phyloP scores from a whole-genome alignment of 2,329 filamentous ascomycete species.

The Phoma sp. region DNA sequence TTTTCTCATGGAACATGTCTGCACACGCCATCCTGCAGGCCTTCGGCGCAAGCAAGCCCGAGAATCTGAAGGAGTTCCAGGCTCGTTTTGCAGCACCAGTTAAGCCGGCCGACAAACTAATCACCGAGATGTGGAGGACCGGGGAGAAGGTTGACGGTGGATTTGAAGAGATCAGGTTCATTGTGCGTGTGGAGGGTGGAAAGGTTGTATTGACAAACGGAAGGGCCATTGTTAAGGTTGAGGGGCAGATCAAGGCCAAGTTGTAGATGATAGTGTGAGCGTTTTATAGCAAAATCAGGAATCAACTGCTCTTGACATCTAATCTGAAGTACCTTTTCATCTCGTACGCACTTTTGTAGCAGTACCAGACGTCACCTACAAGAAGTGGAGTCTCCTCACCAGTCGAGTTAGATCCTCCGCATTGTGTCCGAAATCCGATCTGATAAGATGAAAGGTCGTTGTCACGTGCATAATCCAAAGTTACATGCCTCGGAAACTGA shows the following conservation, averaged over 20 bases:
- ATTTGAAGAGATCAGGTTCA: slow-evolving; percentile 86
- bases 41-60: slow-evolving; percentile 78
- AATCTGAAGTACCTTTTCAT: not conserved
- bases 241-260: slow-evolving; percentile 53
- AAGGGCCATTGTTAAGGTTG: slow-evolving; percentile 75
- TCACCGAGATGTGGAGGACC: slow-evolving; percentile 81
- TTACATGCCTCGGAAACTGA: slow-evolving; percentile 10
- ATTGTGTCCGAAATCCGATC: slow-evolving; percentile 25
- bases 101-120: slow-evolving; percentile 80
- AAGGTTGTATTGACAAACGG: slow-evolving; percentile 91
- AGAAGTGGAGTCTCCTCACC: slow-evolving; percentile 5
- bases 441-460: slow-evolving; percentile 36
- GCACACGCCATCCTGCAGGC: slow-evolving; percentile 75
- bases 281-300: not conserved
- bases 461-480: slow-evolving; percentile 7
- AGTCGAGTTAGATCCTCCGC: slow-evolving; percentile 31
- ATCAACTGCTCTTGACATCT: not conserved
- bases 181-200: slow-evolving; percentile 77
- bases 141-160: slow-evolving; percentile 67
- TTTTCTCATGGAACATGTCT: slow-evolving; percentile 86
- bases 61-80: slow-evolving; percentile 87
- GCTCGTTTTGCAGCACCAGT: slow-evolving; percentile 87
- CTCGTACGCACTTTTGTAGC: not conserved
- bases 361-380: slow-evolving; percentile 1
- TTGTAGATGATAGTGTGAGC: slow-evolving; percentile 35